Conservation (phyloP, 768 basidiomycete genomes). For the Gloeostereum incarnatum region DNA sequence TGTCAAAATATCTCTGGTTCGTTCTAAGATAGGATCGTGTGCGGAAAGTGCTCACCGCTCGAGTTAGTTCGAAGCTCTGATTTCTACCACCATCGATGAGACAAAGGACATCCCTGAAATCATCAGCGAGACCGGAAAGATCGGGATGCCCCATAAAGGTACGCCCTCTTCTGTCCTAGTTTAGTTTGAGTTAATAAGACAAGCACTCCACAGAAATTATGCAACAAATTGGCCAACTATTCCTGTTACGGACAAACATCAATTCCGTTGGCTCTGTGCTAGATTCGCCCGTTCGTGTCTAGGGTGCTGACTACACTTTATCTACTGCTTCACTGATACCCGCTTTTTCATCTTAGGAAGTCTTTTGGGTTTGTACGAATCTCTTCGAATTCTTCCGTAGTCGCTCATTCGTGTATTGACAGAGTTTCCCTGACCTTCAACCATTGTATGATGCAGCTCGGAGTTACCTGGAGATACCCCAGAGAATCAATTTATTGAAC, state of each 20-base stretch:
- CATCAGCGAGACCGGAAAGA: slow-evolving; percentile 91
- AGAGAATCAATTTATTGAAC: slow-evolving; percentile 87
- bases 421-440: slow-evolving; percentile 93
- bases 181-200: slow-evolving; percentile 7
- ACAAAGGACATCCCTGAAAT: slow-evolving; percentile 94
- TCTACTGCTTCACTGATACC: not conserved
- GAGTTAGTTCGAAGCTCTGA: slow-evolving; percentile 79
- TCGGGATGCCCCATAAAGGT: slow-evolving; percentile 84
- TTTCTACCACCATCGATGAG: slow-evolving; percentile 89
- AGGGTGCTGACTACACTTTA: not conserved
- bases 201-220: slow-evolving; percentile 71
- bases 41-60: not conserved
- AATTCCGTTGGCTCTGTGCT: slow-evolving; percentile 95
- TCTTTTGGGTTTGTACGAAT: slow-evolving; percentile 72
- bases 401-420: slow-evolving; percentile 5
- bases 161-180: slow-evolving; percentile 7
- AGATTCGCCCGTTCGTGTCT: slow-evolving; percentile 74
- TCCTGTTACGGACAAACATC: slow-evolving; percentile 88
- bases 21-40: slow-evolving; percentile 6
- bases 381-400: slow-evolving; percentile 1
- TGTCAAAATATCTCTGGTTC: slow-evolving; percentile 89
- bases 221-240: slow-evolving; percentile 94
- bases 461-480: slow-evolving; percentile 91
- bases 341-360: slow-evolving; percentile 52
- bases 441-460: slow-evolving; percentile 91